Percentiles rank a stretch among this genome's conserved stretches.
phyloP scores from a whole-genome alignment of 2,329 filamentous ascomycete genomes.

The Nothomitra cinnamomea region DNA sequence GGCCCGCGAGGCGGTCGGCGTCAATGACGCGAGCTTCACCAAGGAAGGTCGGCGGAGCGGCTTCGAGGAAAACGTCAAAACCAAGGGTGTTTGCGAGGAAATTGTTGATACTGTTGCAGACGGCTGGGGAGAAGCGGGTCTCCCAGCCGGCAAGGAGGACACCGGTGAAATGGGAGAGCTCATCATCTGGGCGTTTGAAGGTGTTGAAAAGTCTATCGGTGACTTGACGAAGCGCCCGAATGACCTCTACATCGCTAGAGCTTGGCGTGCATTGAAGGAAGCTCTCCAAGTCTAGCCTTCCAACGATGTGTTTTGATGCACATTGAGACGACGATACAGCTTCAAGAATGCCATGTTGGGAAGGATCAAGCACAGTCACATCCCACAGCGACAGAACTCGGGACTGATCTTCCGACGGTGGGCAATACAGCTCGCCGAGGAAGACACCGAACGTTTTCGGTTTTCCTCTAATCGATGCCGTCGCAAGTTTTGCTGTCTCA shows the following conservation, averaged over 20 bases:
- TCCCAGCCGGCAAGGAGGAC: slow-evolving; percentile 28
- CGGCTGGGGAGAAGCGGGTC: slow-evolving; percentile 15
- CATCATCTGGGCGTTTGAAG: slow-evolving; percentile 16
- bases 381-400: slow-evolving; percentile 14
- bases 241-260: too few species aligned
- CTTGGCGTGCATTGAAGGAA: not conserved
- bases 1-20: slow-evolving; percentile 20
- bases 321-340: not conserved
- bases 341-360: slow-evolving; percentile 9
- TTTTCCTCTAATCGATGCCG: not conserved
- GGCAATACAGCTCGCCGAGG: slow-evolving; percentile 14
- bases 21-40: slow-evolving; percentile 20
- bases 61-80: slow-evolving; percentile 26
- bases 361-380: slow-evolving; percentile 14
- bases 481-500: not conserved
- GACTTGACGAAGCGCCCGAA: too few species aligned
- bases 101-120: slow-evolving; percentile 19
- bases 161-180: slow-evolving; percentile 22
- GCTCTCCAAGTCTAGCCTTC: slow-evolving; percentile 7
- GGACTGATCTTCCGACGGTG: slow-evolving; percentile 6
- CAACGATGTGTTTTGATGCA: not conserved
- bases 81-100: slow-evolving; percentile 21
- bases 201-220: slow-evolving; percentile 13
- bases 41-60: slow-evolving; percentile 24
- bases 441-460: slow-evolving; percentile 16